These are phyloP conservation scores for Malbranchea zuffiana DNA, from an alignment of 2,329 filamentous ascomycete genomes.

Conservation along the genomic window DNA sequence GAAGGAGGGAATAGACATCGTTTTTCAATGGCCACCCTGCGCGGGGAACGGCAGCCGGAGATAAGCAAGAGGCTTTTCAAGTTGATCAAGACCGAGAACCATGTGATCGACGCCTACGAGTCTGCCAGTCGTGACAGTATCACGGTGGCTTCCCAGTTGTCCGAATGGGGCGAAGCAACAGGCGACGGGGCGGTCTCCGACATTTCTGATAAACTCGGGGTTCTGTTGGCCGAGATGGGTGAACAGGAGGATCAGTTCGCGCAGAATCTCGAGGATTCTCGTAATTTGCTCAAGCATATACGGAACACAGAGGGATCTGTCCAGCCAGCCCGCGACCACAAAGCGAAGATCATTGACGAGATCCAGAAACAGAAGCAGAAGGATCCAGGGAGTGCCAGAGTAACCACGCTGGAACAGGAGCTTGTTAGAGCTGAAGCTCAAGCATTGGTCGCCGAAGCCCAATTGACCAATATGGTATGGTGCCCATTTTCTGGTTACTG, in stretches of 20 bases:
- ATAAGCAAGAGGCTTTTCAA: constrained; percentile 79
- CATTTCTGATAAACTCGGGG: constrained; percentile 89
- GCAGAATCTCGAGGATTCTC: constrained; percentile 74
- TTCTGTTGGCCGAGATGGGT: constrained; percentile 81
- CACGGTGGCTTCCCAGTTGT: constrained; percentile 78
- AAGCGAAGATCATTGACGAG: constrained; percentile 80
- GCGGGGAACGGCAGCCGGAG: constrained; percentile 74
- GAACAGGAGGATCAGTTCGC: constrained; percentile 88
- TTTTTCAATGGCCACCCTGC: constrained; percentile 79
- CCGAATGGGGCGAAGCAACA: constrained; percentile 91
- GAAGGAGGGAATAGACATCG: constrained; percentile 47
- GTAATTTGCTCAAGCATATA: constrained; percentile 75
- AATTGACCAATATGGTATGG: constrained; percentile 84
- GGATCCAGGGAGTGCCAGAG: constrained; percentile 71
- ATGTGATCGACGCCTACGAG: constrained; percentile 74
- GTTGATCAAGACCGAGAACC: constrained; percentile 91
- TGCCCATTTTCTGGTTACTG: background rate
- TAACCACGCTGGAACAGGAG: constrained; percentile 87
- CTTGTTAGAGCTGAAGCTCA: constrained; percentile 92
- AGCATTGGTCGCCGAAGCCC: constrained; percentile 89
- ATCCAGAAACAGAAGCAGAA: constrained; percentile 85
- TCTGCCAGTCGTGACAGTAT: constrained; percentile 72
- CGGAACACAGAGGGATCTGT: constrained; percentile 93
- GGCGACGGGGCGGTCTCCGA: constrained; percentile 78
- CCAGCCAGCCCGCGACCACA: constrained; percentile 79